Evolutionary conservation across 495 filamentous ascomycete species (phyloP), one percentile per base, ranked within the genome.

Genomic region (Aspergillus homomorphus): DNA sequence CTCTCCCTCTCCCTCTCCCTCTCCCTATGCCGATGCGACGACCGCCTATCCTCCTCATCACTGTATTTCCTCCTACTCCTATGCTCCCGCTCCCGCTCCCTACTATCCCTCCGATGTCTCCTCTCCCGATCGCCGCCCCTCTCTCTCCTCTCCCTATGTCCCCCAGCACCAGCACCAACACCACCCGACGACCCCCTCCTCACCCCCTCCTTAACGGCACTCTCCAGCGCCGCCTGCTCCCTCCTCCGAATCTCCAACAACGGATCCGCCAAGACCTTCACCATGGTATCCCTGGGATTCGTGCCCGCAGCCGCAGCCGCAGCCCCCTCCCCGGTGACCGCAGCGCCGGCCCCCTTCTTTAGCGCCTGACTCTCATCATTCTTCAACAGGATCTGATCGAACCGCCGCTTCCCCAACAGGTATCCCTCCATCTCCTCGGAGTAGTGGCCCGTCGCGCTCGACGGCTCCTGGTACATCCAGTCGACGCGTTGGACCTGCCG

Each of bases 401-500:
- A 90, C 10, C 94, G 82, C 48, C 94, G 79, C 75, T 96, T 98
- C 14, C 94, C 94, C 16, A 98, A 80, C 7, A 98, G 73, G 67
- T 96, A 98, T 8, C 89, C 91, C 64, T 98, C 94, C 82, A 89
- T 91, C 72, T 98, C 95, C 69, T 96, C 92, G 0, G 87, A 88
- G 56, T 90, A 91, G 49, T 91, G 90, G 20, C 80, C 82, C 62
- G 88, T 86, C 23, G 89, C 90, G 62, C 83, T 86, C 38, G 88
- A 87, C 9, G 94, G 91, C 1, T 92, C 94, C 62, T 85, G 79
- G 73, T 98, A 98, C 90, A 98, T 96, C 89, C 95, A 98, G 65
- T 98, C 93, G 19, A 98, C 94, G 14, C 91, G 84, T 60, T 91
- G 85, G 2, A 85, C 68, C 33, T 84, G 82, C 57, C 85, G 88